Conservation (phyloP, 495 filamentous ascomycete genomes). For the Neurospora africana region DNA sequence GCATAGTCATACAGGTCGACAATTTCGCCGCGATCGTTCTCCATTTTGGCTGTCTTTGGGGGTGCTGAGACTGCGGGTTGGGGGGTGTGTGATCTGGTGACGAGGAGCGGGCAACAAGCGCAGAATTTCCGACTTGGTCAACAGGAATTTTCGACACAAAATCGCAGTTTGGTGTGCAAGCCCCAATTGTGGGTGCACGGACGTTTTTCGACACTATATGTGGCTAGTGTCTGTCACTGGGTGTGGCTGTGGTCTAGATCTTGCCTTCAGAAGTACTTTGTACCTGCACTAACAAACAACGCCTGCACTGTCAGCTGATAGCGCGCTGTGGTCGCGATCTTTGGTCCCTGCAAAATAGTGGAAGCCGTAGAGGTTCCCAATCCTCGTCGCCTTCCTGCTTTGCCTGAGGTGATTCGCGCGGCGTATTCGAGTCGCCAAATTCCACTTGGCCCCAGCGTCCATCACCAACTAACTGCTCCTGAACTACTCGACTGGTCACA, state of each 20-base stretch:
- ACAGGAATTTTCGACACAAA: slow-evolving; percentile 20
- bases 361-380: neutral
- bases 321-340: slow-evolving; percentile 10
- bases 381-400: neutral
- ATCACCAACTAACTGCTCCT: neutral
- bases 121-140: slow-evolving; percentile 18
- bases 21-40: slow-evolving; percentile 65
- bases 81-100: slow-evolving; percentile 16
- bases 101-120: slow-evolving; percentile 15
- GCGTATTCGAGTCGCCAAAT: neutral
- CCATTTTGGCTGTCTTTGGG: slow-evolving; percentile 27
- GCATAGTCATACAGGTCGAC: slow-evolving; percentile 86
- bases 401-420: neutral
- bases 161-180: slow-evolving; percentile 19
- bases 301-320: slow-evolving; percentile 16
- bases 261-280: neutral
- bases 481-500: neutral
- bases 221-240: neutral
- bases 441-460: neutral
- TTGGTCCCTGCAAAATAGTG: neutral
- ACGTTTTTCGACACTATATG: neutral
- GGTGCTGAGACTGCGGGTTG: slow-evolving; percentile 19
- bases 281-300: neutral
- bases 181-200: slow-evolving; percentile 19
- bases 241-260: neutral